phyloP scores from a whole-genome alignment of 1,284 basidiomycete species.

The Cryptococcus amylolentus region DNA sequence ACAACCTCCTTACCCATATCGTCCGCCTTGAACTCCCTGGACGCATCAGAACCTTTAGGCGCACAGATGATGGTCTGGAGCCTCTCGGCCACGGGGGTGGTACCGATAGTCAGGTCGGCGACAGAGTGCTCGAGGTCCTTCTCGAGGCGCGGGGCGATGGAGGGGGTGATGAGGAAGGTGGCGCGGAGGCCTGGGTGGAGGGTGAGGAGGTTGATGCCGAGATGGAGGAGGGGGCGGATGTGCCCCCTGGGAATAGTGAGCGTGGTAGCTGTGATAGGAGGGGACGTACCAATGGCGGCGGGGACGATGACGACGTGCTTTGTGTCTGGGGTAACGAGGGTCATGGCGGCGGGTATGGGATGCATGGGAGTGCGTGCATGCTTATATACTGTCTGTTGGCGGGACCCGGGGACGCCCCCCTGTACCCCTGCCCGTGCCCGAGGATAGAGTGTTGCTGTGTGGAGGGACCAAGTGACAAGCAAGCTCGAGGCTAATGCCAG shows the following conservation, averaged over 20 bases:
- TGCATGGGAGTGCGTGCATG: too few species aligned
- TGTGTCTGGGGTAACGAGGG: neutral
- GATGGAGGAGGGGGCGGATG: constrained; percentile 22
- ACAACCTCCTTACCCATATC: constrained; percentile 12
- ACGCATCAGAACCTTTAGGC: neutral
- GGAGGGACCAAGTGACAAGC: too few species aligned
- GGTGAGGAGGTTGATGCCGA: constrained; percentile 19
- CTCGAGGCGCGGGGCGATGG: constrained; percentile 6
- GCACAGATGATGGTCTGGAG: constrained; percentile 1
- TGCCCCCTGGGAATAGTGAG: constrained; percentile 18
- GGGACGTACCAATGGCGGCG: neutral
- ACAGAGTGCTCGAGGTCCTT: constrained; percentile 11
- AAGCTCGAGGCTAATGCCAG: too few species aligned
- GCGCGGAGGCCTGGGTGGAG: constrained; percentile 21
- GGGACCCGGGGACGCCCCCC: too few species aligned
- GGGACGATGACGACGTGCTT: too few species aligned
- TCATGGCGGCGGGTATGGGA: too few species aligned
- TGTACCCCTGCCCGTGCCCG: too few species aligned
- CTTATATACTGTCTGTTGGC: too few species aligned
- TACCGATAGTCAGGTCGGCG: constrained; percentile 1
- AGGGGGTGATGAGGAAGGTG: constrained; percentile 19
- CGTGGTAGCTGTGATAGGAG: too few species aligned
- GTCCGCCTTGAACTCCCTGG: neutral
- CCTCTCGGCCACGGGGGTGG: constrained; percentile 2
- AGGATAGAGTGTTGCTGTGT: too few species aligned